A percentile compares a stretch with the other conserved stretches of the same genome.
Conservation (phyloP, 2,329 filamentous ascomycete species). For the Aspergillus versicolor region DNA sequence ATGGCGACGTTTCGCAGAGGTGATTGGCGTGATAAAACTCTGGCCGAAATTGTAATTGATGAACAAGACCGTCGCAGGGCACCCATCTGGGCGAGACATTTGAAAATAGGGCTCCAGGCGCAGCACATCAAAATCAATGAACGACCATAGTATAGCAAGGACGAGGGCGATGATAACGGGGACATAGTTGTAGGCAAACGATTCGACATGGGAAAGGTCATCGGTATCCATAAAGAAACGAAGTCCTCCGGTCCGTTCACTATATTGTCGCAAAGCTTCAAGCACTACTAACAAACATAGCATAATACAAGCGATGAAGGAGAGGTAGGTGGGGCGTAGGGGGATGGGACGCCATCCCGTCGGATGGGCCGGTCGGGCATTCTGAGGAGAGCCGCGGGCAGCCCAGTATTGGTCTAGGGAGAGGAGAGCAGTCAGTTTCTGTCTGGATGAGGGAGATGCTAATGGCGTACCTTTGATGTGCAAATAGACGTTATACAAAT, state of each 20-base stretch:
- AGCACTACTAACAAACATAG: slow-evolving; percentile 26
- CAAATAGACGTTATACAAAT: slow-evolving; percentile 16
- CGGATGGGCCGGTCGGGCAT: slow-evolving; percentile 7
- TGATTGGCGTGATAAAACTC: slow-evolving; percentile 33
- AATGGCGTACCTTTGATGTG: slow-evolving; percentile 11
- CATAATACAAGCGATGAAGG: slow-evolving; percentile 21
- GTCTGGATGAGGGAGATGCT: not conserved
- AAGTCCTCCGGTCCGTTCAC: slow-evolving; percentile 26
- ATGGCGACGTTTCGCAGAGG: slow-evolving; percentile 30
- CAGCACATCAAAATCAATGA: slow-evolving; percentile 51
- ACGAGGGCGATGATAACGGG: slow-evolving; percentile 46
- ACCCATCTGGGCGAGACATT: slow-evolving; percentile 32
- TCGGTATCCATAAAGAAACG: slow-evolving; percentile 31
- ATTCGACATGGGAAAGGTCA: slow-evolving; percentile 26
- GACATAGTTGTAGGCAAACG: slow-evolving; percentile 40
- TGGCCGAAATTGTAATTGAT: slow-evolving; percentile 41
- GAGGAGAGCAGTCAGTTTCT: not conserved
- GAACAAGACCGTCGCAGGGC: slow-evolving; percentile 33
- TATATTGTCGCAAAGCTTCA: slow-evolving; percentile 32
- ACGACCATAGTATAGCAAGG: slow-evolving; percentile 50
- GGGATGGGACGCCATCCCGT: slow-evolving; percentile 34
- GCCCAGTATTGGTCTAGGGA: slow-evolving; percentile 13
- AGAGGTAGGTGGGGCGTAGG: slow-evolving; percentile 31
- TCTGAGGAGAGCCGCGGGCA: slow-evolving; percentile 6
- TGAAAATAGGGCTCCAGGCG: slow-evolving; percentile 52